phyloP scores from a whole-genome alignment of 2,329 filamentous ascomycete genomes.

The Colletotrichum sp. region DNA sequence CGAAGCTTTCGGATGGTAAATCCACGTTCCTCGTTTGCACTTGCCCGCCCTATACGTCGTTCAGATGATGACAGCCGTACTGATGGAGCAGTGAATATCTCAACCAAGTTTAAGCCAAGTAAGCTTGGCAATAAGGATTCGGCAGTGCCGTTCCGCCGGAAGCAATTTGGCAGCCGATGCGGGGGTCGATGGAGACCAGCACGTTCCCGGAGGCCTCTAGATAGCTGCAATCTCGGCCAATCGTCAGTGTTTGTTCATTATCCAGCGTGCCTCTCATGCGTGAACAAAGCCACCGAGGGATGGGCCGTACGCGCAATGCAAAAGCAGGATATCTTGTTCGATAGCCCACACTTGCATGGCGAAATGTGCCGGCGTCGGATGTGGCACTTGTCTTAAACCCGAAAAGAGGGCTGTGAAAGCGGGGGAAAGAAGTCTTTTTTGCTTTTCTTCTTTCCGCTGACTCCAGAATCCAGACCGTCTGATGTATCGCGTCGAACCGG shows the following conservation, averaged over 20 bases:
- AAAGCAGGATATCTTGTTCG: background rate
- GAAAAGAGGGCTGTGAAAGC: constrained; percentile 9
- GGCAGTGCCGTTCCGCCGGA: background rate
- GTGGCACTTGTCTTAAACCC: background rate
- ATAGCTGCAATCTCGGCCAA: background rate
- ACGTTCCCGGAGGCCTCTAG: background rate
- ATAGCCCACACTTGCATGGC: background rate
- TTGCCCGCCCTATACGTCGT: background rate
- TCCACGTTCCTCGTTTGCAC: background rate
- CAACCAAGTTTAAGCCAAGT: background rate
- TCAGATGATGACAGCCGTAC: background rate
- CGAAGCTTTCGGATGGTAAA: background rate
- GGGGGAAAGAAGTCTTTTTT: background rate
- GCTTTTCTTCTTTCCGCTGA: background rate
- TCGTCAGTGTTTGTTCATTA: background rate
- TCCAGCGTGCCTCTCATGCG: constrained; percentile 4
- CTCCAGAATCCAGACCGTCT: constrained; percentile 9
- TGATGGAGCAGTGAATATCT: background rate
- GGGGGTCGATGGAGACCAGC: background rate
- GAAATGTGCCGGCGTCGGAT: background rate
- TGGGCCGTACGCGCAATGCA: constrained; percentile 13
- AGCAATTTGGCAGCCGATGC: background rate
- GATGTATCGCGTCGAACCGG: constrained; percentile 3
- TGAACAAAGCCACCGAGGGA: constrained; percentile 3
- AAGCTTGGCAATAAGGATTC: background rate